Evolutionary conservation across 202 grass and related monocot genomes (phyloP), one percentile per base, ranked within the genome.

Genomic region (Schoenoplectus triqueter): DNA sequence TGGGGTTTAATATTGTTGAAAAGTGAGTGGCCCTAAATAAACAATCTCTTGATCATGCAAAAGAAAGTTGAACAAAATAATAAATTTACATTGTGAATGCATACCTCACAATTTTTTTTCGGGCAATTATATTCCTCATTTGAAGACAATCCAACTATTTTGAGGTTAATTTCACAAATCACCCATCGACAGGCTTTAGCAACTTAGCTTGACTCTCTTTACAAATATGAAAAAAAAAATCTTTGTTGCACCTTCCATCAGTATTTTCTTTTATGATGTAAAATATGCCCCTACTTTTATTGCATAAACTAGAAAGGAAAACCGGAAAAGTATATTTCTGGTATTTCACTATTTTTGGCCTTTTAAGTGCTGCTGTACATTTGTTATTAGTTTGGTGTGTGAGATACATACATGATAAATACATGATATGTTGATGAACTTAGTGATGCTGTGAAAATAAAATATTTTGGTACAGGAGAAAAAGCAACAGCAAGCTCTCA

Each of bases 391-490:
- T 3, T 21, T 54, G 45, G 20, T 85, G 66, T 86, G 11, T 73
- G 72, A 69, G 55, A 5, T 20, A 39, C 9, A 62, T 7, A 73
- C 7, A 45, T 45, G 47, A 75, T 19, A 15, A 45, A 49, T 49
- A 49, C 47, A 67, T 57, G 72, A 59, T 39, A 63, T 86, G 57
- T 63, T 73, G 76, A 69, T 90, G 79, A 69, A 87, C 87, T 57
- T 41, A 86, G 73, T 78, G 1, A 75, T 55, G 31, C 47, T 22
- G 50, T 31, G 21, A 73, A 20, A 69, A 59, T 11, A 81, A 81
- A 78, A 85, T 79, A 92, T 86, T n/a, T 69, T 89, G 41, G 86
- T 87, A 5, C 82, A 95, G 73, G 87, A 85, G 73, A 95, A 97
- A 82, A 90, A 81, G 62, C 44, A 94, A 50, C 90, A 92, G n/a